phyloP scores from a whole-genome alignment of 192 early-diverging fungal species.

The Piromyces finnis region DNA sequence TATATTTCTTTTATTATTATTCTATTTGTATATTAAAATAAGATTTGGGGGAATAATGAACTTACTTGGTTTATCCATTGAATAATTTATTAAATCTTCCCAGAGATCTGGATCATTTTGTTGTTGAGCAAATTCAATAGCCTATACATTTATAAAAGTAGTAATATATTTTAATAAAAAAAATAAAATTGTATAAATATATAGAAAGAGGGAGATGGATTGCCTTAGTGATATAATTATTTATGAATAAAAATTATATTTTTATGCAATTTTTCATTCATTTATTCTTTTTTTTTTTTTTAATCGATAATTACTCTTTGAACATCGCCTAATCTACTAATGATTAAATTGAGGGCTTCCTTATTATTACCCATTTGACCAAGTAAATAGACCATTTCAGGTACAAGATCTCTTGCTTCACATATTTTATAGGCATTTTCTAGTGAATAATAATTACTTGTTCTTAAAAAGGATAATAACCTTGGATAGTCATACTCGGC shows the following conservation, averaged over 20 bases:
- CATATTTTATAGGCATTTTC: slow-evolving; percentile 60
- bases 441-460: slow-evolving; percentile 56
- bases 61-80: slow-evolving; percentile 85
- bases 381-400: slow-evolving; percentile 93
- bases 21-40: background rate
- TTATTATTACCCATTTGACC: slow-evolving; percentile 97
- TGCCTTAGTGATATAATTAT: too few species aligned
- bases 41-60: too few species aligned
- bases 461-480: slow-evolving; percentile 68
- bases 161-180: too few species aligned
- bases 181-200: too few species aligned
- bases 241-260: too few species aligned
- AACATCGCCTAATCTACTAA: slow-evolving; percentile 75
- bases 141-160: too few species aligned
- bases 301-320: slow-evolving; percentile 31
- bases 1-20: background rate
- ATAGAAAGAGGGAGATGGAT: too few species aligned
- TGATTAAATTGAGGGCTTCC: slow-evolving; percentile 80
- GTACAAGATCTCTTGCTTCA: slow-evolving; percentile 70
- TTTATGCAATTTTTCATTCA: background rate
- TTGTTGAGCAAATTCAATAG: slow-evolving; percentile 96
- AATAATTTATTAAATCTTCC: slow-evolving; percentile 85
- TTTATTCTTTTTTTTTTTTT: background rate
- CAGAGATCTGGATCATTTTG: slow-evolving; percentile 90
- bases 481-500: slow-evolving; percentile 64